Base-by-base conservation (phyloP, 2,329 filamentous ascomycete genomes). In the Colletotrichum tamarilloi region DNA sequence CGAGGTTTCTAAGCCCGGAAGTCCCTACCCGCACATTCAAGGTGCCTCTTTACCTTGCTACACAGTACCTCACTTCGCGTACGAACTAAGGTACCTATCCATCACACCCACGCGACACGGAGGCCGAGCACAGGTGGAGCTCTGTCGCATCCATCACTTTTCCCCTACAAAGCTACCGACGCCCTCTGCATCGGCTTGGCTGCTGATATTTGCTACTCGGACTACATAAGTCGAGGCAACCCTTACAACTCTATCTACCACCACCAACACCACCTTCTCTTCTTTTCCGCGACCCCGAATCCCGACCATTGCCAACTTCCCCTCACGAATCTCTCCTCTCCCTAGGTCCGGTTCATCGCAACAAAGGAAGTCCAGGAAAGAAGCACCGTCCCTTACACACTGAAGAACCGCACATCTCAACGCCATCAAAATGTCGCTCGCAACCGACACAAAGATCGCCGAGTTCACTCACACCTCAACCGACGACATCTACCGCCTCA, bases 401-500 rank as follows among this genome's bases (percentile, higher is more conserved):
- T 16, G 77, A 38, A 19, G 26, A 62, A 28, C 19, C 32, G 24
- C 60, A 30, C 56, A 19, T 22, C 28, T 24, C 28, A 49, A 46
- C 58, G 22, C 49, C 28, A 53, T 26, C 67, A 78, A 71, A 76
- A 88, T 87, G 85, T 80, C 83, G 19, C 76, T 83, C 38, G 62
- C 71, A 62, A 30, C 57, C 73, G 68, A 83, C 64, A 78, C 80
- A 71, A 79, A 79, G 58, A 85, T 91, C 71, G 77, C 83, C 42
- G 77, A 84, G 53, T 91, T 93, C 77, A 83, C 90, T 82, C 83
- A 85, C 67, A 95, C 94, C 1, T 81, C 92, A 2, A 80, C 94
- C 59, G 91, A 93, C 68, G 85, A 88, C 55, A 95, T 98, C 81
- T 84, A 91, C 16, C 81, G 82, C 73, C 88, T 89, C 55, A 89